Evolutionary conservation across 148 eudicot species (phyloP).

Genomic region (Polygonum aviculare): DNA sequence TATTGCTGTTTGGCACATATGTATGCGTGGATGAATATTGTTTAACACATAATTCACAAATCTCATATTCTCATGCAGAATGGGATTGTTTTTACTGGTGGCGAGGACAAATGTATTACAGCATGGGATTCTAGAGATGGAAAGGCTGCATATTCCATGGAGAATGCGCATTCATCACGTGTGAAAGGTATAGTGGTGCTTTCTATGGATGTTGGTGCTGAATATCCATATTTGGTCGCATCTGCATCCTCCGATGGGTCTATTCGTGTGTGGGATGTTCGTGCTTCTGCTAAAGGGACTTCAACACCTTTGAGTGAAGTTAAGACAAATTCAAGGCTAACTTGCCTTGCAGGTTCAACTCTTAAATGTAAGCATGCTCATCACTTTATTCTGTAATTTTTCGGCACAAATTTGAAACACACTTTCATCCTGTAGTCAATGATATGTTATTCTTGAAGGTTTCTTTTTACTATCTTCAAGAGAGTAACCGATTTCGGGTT

Average conservation of each 20-base stretch:
- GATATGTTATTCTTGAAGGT: background rate
- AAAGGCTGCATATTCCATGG: slow-evolving; percentile 62
- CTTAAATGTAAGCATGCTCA: slow-evolving; percentile 49
- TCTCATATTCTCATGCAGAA: slow-evolving; percentile 31
- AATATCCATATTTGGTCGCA: slow-evolving; percentile 54
- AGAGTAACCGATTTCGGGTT: background rate
- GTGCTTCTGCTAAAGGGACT: slow-evolving; percentile 40
- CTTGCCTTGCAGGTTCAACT: slow-evolving; percentile 94
- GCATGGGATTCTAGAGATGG: slow-evolving; percentile 86
- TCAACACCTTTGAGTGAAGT: slow-evolving; percentile 64
- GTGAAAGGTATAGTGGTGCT: slow-evolving; percentile 89
- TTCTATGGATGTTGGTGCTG: slow-evolving; percentile 31
- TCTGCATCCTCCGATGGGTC: slow-evolving; percentile 95
- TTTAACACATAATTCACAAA: background rate
- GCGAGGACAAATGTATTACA: slow-evolving; percentile 70
- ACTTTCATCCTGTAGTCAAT: background rate
- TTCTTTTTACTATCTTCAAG: background rate
- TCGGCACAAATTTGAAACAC: background rate
- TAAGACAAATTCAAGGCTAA: slow-evolving; percentile 71
- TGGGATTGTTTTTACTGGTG: slow-evolving; percentile 73
- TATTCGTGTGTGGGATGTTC: slow-evolving; percentile 88
- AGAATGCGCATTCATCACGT: slow-evolving; percentile 80
- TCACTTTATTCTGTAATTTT: background rate
- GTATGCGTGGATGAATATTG: background rate
- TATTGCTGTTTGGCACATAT: background rate